A percentile compares a stretch with the other conserved stretches of the same genome.
Conservation (phyloP, 2,329 filamentous ascomycete genomes). For the Neopestalotiopsis rosae region DNA sequence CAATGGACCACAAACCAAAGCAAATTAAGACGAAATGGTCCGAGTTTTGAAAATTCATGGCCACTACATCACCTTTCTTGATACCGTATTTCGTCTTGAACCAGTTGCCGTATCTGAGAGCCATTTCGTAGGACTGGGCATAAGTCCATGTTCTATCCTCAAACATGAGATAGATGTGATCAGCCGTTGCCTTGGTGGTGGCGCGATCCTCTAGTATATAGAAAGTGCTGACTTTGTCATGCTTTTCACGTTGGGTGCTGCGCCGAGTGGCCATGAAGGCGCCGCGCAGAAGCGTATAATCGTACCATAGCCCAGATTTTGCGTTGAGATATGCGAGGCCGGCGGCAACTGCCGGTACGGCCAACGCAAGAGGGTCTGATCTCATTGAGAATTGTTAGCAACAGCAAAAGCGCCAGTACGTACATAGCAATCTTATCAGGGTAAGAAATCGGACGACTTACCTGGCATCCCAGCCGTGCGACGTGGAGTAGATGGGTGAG, state of each 20-base stretch:
- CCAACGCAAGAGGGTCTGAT: constrained; percentile 57
- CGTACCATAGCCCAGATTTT: constrained; percentile 69
- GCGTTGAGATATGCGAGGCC: constrained; percentile 81
- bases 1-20: constrained; percentile 82
- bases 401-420: not conserved
- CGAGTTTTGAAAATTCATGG: constrained; percentile 81
- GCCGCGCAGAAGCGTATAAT: constrained; percentile 64
- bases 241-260: constrained; percentile 53
- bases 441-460: not conserved
- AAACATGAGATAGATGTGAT: constrained; percentile 68
- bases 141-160: constrained; percentile 75
- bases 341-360: constrained; percentile 67
- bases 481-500: not conserved
- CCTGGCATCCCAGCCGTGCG: not conserved
- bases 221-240: constrained; percentile 72
- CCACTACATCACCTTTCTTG: constrained; percentile 76
- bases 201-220: constrained; percentile 76
- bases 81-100: constrained; percentile 68
- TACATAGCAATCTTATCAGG: not conserved
- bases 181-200: constrained; percentile 52
- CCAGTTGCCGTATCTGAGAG: constrained; percentile 77
- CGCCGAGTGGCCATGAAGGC: constrained; percentile 52
- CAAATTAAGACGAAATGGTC: constrained; percentile 78
- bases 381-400: not conserved
- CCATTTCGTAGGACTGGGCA: constrained; percentile 73